Evolutionary conservation across 371 early-diverging fungal genomes (phyloP).

Genomic region (Sporodiniella umbellata): DNA sequence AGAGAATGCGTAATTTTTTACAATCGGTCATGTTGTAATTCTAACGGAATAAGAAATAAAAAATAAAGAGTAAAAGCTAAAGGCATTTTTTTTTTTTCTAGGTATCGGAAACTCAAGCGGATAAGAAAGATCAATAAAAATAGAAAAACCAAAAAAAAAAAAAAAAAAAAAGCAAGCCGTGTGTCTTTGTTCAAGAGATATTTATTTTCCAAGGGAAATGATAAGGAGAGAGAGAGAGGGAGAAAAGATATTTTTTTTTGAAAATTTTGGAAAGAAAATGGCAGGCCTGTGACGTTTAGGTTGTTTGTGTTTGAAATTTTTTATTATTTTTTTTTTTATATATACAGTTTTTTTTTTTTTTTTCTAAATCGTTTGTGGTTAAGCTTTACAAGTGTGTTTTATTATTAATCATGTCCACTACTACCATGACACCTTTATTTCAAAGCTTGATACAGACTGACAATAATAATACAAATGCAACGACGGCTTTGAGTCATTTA

Average conservation of each 20-base stretch:
- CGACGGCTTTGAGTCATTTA: not conserved
- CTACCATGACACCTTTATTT: not conserved
- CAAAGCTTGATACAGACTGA: not conserved
- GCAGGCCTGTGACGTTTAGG: no score
- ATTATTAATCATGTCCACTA: not conserved
- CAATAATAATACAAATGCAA: not conserved
- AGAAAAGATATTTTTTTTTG: no score
- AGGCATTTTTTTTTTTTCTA: not conserved
- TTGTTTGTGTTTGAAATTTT: not conserved
- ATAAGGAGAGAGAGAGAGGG: not conserved
- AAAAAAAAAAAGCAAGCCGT: no score
- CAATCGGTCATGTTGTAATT: conserved; percentile 16
- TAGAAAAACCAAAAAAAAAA: no score
- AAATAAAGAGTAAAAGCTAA: not conserved
- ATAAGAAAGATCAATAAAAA: no score
- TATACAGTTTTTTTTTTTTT: not conserved
- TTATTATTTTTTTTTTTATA: not conserved
- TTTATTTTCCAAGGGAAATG: not conserved
- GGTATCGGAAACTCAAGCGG: not conserved
- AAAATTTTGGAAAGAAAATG: not conserved
- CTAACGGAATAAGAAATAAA: not conserved
- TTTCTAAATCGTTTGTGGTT: not conserved
- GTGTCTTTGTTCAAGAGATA: no score
- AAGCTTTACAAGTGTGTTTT: not conserved
- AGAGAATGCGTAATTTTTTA: conserved; percentile 56